phyloP scores from a whole-genome alignment of 805 yeast species.

The Wickerhamomyces ciferrii region DNA sequence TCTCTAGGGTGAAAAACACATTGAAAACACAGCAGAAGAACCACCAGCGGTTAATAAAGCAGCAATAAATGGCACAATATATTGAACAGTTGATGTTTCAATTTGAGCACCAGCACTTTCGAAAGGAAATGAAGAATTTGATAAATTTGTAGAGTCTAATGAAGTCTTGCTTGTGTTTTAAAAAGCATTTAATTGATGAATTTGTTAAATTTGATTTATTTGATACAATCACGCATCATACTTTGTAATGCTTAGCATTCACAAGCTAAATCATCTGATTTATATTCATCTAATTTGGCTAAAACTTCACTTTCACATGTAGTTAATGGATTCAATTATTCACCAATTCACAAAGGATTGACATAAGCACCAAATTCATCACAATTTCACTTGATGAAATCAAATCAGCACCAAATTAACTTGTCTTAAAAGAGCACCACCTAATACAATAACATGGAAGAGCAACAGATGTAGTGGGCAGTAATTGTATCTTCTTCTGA shows the following conservation, averaged over 20 bases:
- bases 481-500: too few species aligned
- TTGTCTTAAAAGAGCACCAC: neutral
- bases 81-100: too few species aligned
- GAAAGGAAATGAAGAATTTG: neutral
- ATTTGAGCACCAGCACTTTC: neutral
- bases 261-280: conserved; percentile 49
- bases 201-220: conserved; percentile 6
- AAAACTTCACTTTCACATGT: conserved; percentile 43
- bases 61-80: neutral
- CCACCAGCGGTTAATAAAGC: neutral
- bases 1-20: too few species aligned
- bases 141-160: neutral
- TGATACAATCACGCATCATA: conserved; percentile 37
- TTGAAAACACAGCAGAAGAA: too few species aligned
- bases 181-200: neutral
- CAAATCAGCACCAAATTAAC: conserved; percentile 7
- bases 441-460: neutral
- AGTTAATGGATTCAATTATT: conserved; percentile 36
- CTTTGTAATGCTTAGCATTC: conserved; percentile 53
- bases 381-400: conserved; percentile 14
- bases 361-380: conserved; percentile 36
- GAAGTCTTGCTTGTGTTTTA: conserved; percentile 1
- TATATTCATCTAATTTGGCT: conserved; percentile 41
- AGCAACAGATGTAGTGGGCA: too few species aligned
- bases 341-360: conserved; percentile 41